Evolutionary conservation across 768 basidiomycete genomes (phyloP).

Genomic region (Leccinum imitatum): DNA sequence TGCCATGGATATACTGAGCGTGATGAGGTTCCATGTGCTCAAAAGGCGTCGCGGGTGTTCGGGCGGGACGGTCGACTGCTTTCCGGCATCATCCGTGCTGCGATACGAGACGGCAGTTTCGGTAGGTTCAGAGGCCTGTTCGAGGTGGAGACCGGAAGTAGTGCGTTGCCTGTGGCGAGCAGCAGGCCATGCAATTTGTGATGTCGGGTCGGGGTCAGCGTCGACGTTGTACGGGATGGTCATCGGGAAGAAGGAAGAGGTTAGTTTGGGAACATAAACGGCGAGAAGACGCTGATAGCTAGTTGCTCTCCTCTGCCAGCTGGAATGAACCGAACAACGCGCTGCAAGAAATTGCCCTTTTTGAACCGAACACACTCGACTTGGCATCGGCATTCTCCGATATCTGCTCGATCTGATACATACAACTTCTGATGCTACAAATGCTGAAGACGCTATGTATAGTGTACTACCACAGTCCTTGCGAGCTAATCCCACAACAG

Average conservation of each 20-base stretch:
- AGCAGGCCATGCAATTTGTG: conserved; percentile 77
- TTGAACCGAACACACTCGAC: conserved; percentile 8
- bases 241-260: conserved; percentile 39
- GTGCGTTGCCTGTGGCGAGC: conserved; percentile 35
- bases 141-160: conserved; percentile 21
- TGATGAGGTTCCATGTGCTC: conserved; percentile 71
- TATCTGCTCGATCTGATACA: not conserved
- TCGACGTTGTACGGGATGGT: conserved; percentile 51
- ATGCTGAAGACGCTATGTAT: conserved; percentile 12
- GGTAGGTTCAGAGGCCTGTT: conserved; percentile 20
- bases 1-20: conserved; percentile 87
- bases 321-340: not conserved
- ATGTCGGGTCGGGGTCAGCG: conserved; percentile 74
- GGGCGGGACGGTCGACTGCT: conserved; percentile 14
- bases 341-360: conserved; percentile 12
- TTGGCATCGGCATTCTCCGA: conserved; percentile 30
- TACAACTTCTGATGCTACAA: conserved; percentile 16
- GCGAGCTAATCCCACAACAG: conserved; percentile 29
- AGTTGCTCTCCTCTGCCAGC: not conserved
- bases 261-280: conserved; percentile 13
- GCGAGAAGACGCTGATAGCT: not conserved
- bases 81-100: conserved; percentile 34
- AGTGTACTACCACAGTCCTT: conserved; percentile 16
- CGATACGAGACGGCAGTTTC: conserved; percentile 29
- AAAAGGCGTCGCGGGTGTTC: conserved; percentile 31